Evolutionary conservation across 208 protist genomes (phyloP), one percentile per base, ranked within the genome.

Genomic region (Balamuthia mandrillaris): DNA sequence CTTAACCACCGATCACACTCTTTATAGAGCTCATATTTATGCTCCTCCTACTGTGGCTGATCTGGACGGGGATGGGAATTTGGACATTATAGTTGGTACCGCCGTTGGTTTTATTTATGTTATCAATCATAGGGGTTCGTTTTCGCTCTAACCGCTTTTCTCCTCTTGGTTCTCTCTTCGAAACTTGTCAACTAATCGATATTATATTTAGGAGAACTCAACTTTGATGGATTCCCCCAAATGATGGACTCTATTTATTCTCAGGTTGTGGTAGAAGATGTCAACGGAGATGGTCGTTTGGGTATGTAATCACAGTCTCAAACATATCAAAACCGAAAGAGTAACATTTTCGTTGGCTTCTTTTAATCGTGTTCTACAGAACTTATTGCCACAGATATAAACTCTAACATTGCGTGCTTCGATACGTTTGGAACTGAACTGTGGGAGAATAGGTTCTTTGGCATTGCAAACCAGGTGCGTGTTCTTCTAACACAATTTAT

Each of bases 341-440:
- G n/a, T n/a, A n/a, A n/a, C n/a, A n/a, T n/a, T n/a, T n/a, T 56
- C 18, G 18, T 56, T 56, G n/a, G 18, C 49, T 56, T n/a, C 49
- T n/a, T 56, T 24, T 56, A 18, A 24, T n/a, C 49, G 49, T 24
- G 49, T 56, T 56, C 49, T 56, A 31, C n/a, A 29, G 83, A 96
- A 77, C 89, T 98, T 33, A 96, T 95, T 81, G 93, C 91, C 27
- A 91, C 90, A 16, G 96, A 97, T 82, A 86, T 91, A 2, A 92
- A 94, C 60, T 94, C 93, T 24, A 94, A 94, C 66, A 65, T 98
- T n/a, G 92, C 90, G 39, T 97, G 94, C 84, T 97, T 94, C 68
- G 87, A 82, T 14, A 14, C 85, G 6, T 7, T 89, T 21, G 96
- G 96, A 18, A 68, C 90, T 21, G 79, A 91, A 49, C 44, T 95